Evolutionary conservation across 2,329 filamentous ascomycete species (phyloP), one percentile per base, ranked within the genome.

Genomic region (Diaporthe caulivora): DNA sequence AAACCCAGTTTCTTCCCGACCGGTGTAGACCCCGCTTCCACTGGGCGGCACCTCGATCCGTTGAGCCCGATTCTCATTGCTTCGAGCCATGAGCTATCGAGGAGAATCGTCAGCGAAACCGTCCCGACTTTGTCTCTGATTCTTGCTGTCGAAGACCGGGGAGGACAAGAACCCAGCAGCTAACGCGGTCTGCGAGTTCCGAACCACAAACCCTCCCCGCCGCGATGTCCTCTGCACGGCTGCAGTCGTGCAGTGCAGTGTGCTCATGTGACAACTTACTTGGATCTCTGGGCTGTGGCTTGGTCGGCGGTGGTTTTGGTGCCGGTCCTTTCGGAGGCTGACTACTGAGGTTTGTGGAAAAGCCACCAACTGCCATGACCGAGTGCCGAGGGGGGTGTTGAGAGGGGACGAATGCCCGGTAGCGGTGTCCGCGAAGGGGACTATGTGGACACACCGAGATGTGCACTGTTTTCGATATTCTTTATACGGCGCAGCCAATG

Each of bases 201-300:
- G 68, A 47, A n/a, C 40, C 34, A 29, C 24, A 29, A 62, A 57
- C 31, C 21, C 9, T 31, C 58, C 24, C 31, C 44, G 10, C 37
- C 13, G 17, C n/a, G 42, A 29, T 37, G 10, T 49, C 26, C 21
- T 29, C 8, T 10, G 34, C 24, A n/a, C 17, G 10, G 31, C 13
- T n/a, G 15, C 51, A 54, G 13, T 15, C 57, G 18, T 67, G 72
- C 51, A 74, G 68, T 71, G 42, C 34, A 26, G 49, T 47, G 49
- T 26, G 64, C 68, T 71, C 72, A 74, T 74, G 67, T 74, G 58
- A 74, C 42, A n/a, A 74, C 73, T 73, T 9, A 75, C 73, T 70
- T 31, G 71, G 71, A n/a, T 75, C 73, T n/a, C 51, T 53, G 11
- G 71, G 73, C 17, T 73, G 71, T 3, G 73, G 70, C 37, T 69